Percentiles rank a stretch among this genome's conserved stretches.
These are phyloP conservation scores for Elaeis oleifera DNA, from an alignment of 202 grass and related monocot species.

Conservation along the genomic window DNA sequence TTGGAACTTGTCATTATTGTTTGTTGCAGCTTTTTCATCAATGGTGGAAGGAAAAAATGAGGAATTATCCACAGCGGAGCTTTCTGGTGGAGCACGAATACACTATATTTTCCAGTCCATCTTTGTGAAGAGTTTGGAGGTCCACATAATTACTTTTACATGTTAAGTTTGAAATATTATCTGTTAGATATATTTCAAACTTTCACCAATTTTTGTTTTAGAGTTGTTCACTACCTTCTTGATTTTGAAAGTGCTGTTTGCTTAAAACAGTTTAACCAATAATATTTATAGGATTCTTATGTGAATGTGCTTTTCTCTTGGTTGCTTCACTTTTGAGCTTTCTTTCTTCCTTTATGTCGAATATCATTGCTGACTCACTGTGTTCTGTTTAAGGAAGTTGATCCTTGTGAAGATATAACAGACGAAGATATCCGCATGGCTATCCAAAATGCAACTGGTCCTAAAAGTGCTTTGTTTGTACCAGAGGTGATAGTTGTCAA, in stretches of 20 bases:
- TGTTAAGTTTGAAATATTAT: slow-evolving; percentile 11
- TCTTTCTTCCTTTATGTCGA: background rate
- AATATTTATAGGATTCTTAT: background rate
- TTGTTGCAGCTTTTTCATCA: slow-evolving; percentile 71
- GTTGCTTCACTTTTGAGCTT: slow-evolving; percentile 12
- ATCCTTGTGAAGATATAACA: slow-evolving; percentile 91
- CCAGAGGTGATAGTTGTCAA: slow-evolving; percentile 54
- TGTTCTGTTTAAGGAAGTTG: slow-evolving; percentile 60
- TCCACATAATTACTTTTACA: slow-evolving; percentile 22
- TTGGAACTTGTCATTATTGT: slow-evolving; percentile 8
- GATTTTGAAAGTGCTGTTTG: background rate
- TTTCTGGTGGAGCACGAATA: slow-evolving; percentile 95
- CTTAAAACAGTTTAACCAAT: background rate
- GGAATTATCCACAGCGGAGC: slow-evolving; percentile 74
- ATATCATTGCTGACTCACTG: background rate
- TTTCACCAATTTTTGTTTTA: background rate
- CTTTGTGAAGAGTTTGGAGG: slow-evolving; percentile 98
- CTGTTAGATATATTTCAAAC: background rate
- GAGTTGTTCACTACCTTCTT: background rate
- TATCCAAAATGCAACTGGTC: slow-evolving; percentile 97
- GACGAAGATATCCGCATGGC: slow-evolving; percentile 96
- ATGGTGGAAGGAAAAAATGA: slow-evolving; percentile 98
- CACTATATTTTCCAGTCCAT: slow-evolving; percentile 99
- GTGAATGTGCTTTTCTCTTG: slow-evolving; percentile 14
- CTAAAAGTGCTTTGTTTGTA: slow-evolving; percentile 87